Percentiles rank a stretch among this genome's conserved stretches.
Evolutionary conservation across 192 early-diverging fungal genomes (phyloP).

Genomic region (Piromyces sp.): DNA sequence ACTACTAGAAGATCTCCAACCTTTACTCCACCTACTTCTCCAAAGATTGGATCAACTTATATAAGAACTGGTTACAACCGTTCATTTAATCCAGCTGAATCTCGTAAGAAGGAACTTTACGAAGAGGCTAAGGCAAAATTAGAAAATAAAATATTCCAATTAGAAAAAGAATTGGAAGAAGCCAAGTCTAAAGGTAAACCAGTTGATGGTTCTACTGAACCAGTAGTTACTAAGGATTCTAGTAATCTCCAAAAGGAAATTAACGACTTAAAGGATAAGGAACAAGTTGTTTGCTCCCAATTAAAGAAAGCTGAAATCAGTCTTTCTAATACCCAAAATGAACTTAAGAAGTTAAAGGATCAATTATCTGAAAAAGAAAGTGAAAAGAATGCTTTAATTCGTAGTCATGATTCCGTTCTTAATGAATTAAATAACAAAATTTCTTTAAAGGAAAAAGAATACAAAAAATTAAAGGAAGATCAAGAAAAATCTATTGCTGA

Average conservation of each 20-base stretch:
- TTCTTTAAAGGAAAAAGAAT: neutral
- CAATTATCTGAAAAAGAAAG: neutral
- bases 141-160: neutral
- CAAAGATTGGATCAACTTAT: neutral
- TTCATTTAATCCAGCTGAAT: neutral
- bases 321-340: neutral
- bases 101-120: neutral
- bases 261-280: neutral
- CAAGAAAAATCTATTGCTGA: neutral
- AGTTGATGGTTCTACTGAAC: neutral
- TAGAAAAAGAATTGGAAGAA: neutral
- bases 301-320: neutral
- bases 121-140: neutral
- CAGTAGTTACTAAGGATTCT: neutral
- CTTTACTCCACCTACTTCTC: neutral
- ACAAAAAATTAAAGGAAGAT: neutral
- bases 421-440: neutral
- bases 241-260: neutral
- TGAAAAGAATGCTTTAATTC: neutral
- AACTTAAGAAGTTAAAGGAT: neutral
- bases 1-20: neutral
- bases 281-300: neutral
- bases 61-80: neutral
- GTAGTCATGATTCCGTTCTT: neutral
- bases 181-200: neutral